Conservation (phyloP, 1,284 basidiomycete species). For the Microbotryum silenes-acaulis region DNA sequence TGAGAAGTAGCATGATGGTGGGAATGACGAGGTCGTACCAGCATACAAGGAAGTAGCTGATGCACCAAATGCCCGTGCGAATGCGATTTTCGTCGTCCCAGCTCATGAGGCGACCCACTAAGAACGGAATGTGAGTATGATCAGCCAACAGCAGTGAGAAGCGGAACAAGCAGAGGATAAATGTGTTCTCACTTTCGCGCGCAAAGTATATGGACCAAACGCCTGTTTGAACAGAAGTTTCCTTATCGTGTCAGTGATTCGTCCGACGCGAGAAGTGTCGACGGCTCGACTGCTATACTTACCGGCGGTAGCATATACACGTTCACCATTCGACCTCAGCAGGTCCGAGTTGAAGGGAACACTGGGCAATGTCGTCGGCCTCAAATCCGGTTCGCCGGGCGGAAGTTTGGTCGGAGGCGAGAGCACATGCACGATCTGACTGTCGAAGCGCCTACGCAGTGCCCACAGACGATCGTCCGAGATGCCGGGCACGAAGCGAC, state of each 20-base stretch:
- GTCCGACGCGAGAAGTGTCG: too few relatives aligned
- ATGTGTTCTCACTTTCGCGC: slow-evolving; percentile 7
- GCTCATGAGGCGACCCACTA: slow-evolving; percentile 21
- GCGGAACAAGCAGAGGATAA: too few relatives aligned
- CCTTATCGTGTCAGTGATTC: too few relatives aligned
- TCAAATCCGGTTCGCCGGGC: slow-evolving; percentile 42
- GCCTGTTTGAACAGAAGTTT: slow-evolving; percentile 1
- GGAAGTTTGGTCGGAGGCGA: slow-evolving; percentile 39
- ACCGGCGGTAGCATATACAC: slow-evolving; percentile 21
- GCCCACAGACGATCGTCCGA: slow-evolving; percentile 44
- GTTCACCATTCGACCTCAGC: slow-evolving; percentile 38
- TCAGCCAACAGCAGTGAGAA: too few relatives aligned
- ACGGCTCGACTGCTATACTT: too few relatives aligned
- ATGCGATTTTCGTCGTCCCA: slow-evolving; percentile 16
- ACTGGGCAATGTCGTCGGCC: slow-evolving; percentile 40
- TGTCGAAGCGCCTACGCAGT: slow-evolving; percentile 43
- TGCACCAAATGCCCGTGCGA: slow-evolving; percentile 18
- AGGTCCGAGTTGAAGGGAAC: slow-evolving; percentile 44
- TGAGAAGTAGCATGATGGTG: slow-evolving; percentile 40
- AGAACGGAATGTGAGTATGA: too few relatives aligned
- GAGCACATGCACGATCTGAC: slow-evolving; percentile 45
- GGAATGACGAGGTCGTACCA: slow-evolving; percentile 45
- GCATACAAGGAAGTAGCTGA: slow-evolving; percentile 46
- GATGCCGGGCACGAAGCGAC: slow-evolving; percentile 42
- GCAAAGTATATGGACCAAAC: slow-evolving; percentile 21